Conservation (phyloP, 2,329 filamentous ascomycete species). For the Spiromastix sp. region DNA sequence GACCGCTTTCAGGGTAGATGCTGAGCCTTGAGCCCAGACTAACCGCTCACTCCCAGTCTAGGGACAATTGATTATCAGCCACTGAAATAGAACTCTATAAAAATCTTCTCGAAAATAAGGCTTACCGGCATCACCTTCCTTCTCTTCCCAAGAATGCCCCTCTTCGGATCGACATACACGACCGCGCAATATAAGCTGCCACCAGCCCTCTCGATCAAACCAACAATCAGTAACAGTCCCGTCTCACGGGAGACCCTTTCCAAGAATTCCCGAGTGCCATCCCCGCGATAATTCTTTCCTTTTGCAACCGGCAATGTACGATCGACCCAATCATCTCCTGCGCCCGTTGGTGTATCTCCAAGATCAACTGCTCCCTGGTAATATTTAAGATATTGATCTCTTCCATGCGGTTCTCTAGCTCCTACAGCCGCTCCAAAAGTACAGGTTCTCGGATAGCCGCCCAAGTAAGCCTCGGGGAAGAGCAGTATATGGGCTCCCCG, state of each 20-base stretch:
- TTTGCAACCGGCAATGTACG: constrained; percentile 45
- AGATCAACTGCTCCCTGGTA: constrained; percentile 72
- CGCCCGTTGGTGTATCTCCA: constrained; percentile 64
- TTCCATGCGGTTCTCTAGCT: constrained; percentile 53
- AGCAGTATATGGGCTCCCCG: constrained; percentile 59
- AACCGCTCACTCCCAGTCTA: constrained; percentile 70
- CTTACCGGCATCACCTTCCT: constrained; percentile 82
- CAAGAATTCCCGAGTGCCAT: constrained; percentile 69
- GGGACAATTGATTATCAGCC: not conserved
- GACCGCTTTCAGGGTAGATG: constrained; percentile 68
- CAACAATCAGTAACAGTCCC: constrained; percentile 71
- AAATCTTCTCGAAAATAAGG: constrained; percentile 13
- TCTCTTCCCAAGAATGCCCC: constrained; percentile 70
- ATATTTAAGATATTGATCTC: constrained; percentile 74
- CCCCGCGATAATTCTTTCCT: constrained; percentile 48
- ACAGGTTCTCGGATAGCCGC: constrained; percentile 78
- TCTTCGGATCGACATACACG: constrained; percentile 67
- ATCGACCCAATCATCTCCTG: constrained; percentile 61
- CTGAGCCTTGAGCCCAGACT: constrained; percentile 79
- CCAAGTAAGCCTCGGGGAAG: constrained; percentile 85
- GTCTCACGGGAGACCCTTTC: constrained; percentile 67
- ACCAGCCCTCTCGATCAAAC: constrained; percentile 67
- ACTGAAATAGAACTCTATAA: constrained; percentile 2
- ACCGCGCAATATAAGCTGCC: constrained; percentile 77
- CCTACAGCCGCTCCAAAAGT: constrained; percentile 69